Conservation (phyloP, 805 yeast genomes). For the Ogataea henricii region DNA sequence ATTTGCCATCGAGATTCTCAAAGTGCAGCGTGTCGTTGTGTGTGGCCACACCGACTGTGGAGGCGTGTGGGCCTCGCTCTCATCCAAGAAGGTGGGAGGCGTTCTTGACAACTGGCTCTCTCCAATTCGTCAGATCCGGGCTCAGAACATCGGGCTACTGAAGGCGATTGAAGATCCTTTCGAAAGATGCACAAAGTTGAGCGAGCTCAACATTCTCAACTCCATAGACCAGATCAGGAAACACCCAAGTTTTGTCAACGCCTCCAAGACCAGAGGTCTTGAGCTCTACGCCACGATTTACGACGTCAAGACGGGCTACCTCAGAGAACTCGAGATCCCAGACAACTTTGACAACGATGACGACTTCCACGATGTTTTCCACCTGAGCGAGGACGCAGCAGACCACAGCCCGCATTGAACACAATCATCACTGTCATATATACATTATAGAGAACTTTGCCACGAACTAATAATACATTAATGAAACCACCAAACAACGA, state of each 20-base stretch:
- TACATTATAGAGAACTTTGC: neutral
- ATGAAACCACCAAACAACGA: no score
- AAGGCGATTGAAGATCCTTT: constrained; percentile 51
- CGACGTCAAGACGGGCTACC: constrained; percentile 75
- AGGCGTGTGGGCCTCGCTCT: constrained; percentile 80
- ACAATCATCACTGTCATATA: neutral
- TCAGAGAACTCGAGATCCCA: constrained; percentile 39
- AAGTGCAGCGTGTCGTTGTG: constrained; percentile 77
- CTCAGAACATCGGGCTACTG: constrained; percentile 54
- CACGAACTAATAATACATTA: constrained; percentile 9
- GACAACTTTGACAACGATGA: constrained; percentile 25
- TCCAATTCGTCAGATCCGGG: constrained; percentile 68
- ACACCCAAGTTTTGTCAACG: constrained; percentile 69
- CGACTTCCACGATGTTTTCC: constrained; percentile 30
- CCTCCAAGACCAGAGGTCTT: constrained; percentile 60
- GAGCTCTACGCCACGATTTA: constrained; percentile 84
- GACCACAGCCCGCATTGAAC: constrained; percentile 12
- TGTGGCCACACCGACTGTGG: constrained; percentile 98
- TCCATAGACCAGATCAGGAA: constrained; percentile 69
- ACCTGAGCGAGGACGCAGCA: constrained; percentile 21
- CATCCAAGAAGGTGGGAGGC: constrained; percentile 64
- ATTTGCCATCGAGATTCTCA: constrained; percentile 82
- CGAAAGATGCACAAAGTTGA: constrained; percentile 59
- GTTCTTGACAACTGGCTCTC: constrained; percentile 72
- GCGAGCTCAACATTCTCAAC: constrained; percentile 72